Percentiles rank a stretch among this genome's conserved stretches.
Evolutionary conservation across 352 stramenopile species (phyloP).

Genomic region (Phytophthora pinifolia): DNA sequence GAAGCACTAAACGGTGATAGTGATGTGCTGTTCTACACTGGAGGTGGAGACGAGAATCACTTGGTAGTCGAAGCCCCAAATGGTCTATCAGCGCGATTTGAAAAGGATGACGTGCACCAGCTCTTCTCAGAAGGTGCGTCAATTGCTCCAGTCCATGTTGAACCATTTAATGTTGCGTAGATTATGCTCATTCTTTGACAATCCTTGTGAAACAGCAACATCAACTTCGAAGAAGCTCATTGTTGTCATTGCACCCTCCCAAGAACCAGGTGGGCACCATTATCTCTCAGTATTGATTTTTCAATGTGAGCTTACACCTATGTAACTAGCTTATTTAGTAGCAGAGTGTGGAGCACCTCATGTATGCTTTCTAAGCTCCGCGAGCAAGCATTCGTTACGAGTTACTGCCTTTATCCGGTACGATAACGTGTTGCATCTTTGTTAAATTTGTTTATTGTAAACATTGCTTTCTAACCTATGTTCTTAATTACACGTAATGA

Average conservation of each 20-base stretch:
- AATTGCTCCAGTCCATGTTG: no score
- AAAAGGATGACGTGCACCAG: constrained; percentile 31
- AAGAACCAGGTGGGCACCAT: constrained; percentile 29
- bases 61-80: constrained; percentile 37
- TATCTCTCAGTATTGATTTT: no score
- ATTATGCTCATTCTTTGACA: constrained; percentile 9
- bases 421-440: not conserved
- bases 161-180: not conserved
- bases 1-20: constrained; percentile 30
- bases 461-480: constrained; percentile 14
- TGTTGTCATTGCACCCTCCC: constrained; percentile 34
- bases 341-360: constrained; percentile 43
- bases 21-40: constrained; percentile 47
- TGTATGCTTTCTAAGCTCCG: constrained; percentile 62
- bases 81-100: constrained; percentile 33
- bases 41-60: constrained; percentile 34
- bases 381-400: constrained; percentile 31
- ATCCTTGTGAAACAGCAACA: constrained; percentile 14
- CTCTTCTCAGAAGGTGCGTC: constrained; percentile 30
- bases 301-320: not conserved
- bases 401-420: constrained; percentile 59
- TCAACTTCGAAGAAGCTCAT: constrained; percentile 30
- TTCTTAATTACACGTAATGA: no score
- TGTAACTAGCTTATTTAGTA: constrained; percentile 46
- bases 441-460: no score